Percentiles rank a stretch among this genome's conserved stretches.
Conservation (phyloP, 169 alveolate genomes). For the Plasmodium gallinaceum region DNA sequence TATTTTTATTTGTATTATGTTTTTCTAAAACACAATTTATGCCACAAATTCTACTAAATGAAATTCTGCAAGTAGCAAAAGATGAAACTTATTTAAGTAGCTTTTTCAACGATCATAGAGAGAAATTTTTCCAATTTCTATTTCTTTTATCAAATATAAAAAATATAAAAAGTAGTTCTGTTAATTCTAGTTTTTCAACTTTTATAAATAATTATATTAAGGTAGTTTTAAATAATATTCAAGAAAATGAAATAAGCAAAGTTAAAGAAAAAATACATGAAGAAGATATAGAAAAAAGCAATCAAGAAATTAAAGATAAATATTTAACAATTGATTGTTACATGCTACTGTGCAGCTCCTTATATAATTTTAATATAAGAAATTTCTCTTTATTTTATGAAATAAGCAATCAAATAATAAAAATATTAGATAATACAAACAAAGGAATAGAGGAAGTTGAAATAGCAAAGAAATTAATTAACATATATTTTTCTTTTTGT, state of each 20-base stretch:
- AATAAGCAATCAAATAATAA: slow-evolving; percentile 27
- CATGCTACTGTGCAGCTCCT: slow-evolving; percentile 29
- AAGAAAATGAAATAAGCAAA: not conserved
- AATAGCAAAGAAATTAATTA: slow-evolving; percentile 47
- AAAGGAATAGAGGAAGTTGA: slow-evolving; percentile 8
- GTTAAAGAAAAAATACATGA: not conserved
- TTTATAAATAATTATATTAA: slow-evolving; percentile 40
- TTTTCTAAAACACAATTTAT: slow-evolving; percentile 72
- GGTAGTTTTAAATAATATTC: slow-evolving; percentile 16
- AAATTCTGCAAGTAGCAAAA: slow-evolving; percentile 8
- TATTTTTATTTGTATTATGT: slow-evolving; percentile 64
- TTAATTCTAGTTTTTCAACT: slow-evolving; percentile 2
- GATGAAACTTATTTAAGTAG: slow-evolving; percentile 16
- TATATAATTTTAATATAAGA: slow-evolving; percentile 32
- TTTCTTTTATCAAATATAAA: slow-evolving; percentile 31
- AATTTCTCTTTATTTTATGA: slow-evolving; percentile 20
- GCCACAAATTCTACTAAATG: slow-evolving; percentile 53
- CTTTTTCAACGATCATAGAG: slow-evolving; percentile 29
- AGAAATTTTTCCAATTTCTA: slow-evolving; percentile 55
- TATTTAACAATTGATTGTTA: slow-evolving; percentile 13
- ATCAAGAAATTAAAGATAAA: not conserved
- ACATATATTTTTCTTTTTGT: slow-evolving; percentile 48
- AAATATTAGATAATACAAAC: not conserved
- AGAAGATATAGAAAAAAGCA: not conserved
- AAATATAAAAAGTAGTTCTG: slow-evolving; percentile 12